Percentiles rank a stretch among this genome's conserved stretches.
Conservation (phyloP, 305 asterid genomes). For the Fraxinus nigra region DNA sequence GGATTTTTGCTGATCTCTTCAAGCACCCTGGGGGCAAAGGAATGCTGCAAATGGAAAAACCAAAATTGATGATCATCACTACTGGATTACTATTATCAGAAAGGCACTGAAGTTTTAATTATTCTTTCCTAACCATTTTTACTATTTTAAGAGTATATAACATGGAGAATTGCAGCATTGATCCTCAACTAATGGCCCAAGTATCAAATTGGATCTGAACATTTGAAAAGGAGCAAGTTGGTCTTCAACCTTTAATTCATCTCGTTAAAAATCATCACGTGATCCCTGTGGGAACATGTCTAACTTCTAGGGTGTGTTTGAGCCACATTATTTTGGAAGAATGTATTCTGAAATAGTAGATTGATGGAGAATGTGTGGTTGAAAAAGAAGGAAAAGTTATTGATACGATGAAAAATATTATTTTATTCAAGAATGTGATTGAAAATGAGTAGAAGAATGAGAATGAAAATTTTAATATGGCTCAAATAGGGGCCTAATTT, state of each 20-base stretch:
- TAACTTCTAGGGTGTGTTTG: not conserved
- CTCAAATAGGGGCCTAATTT: not conserved
- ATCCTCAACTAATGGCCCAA: not conserved
- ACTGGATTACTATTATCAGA: not conserved
- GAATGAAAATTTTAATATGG: no score
- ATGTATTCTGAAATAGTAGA: no score
- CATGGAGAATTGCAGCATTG: not conserved
- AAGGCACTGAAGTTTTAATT: not conserved
- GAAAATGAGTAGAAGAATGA: no score
- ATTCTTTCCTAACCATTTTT: not conserved
- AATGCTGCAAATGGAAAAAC: slow-evolving; percentile 50
- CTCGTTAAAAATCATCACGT: not conserved
- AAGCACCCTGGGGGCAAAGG: slow-evolving; percentile 92
- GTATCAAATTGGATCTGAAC: not conserved
- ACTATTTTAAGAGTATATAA: not conserved
- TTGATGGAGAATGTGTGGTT: no score
- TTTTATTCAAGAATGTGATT: no score
- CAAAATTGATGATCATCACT: not conserved
- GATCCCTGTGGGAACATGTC: not conserved
- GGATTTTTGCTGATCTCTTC: slow-evolving; percentile 90
- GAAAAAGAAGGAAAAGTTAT: no score
- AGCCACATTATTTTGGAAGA: no score
- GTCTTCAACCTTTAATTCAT: no score
- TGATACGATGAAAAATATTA: no score
- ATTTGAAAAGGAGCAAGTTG: no score